Percentiles rank a stretch among this genome's conserved stretches.
phyloP scores from a whole-genome alignment of 306 rosid species.

The Coriaria nepalensis region DNA sequence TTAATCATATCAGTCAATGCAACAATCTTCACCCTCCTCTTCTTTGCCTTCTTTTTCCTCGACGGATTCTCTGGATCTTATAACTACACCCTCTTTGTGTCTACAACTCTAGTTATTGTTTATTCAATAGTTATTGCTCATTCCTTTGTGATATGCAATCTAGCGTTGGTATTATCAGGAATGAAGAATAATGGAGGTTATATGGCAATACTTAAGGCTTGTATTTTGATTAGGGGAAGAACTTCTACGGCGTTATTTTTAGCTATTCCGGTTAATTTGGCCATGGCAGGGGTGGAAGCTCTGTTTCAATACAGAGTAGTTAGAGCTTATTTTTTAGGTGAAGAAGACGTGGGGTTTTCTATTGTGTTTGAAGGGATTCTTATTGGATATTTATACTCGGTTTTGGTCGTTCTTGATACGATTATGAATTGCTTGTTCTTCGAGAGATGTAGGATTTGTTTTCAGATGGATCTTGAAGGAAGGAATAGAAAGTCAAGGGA shows the following conservation, averaged over 20 bases:
- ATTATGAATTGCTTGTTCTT: conserved; percentile 55
- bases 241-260: conserved; percentile 65
- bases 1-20: conserved; percentile 10
- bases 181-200: conserved; percentile 55
- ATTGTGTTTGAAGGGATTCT: conserved; percentile 54
- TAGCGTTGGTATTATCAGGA: conserved; percentile 69
- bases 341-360: conserved; percentile 23
- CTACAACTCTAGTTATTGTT: conserved; percentile 52
- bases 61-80: conserved; percentile 35
- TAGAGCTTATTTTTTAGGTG: conserved; percentile 24
- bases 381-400: conserved; percentile 65
- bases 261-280: conserved; percentile 60
- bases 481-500: neutral
- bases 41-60: conserved; percentile 39
- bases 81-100: conserved; percentile 28
- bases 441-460: conserved; percentile 35
- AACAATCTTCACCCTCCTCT: conserved; percentile 6
- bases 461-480: conserved; percentile 22
- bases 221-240: conserved; percentile 56
- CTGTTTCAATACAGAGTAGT: conserved; percentile 72
- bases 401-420: conserved; percentile 60
- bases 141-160: conserved; percentile 47
- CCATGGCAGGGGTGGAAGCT: conserved; percentile 69
- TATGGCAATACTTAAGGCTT: conserved; percentile 58
- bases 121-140: conserved; percentile 79